These are phyloP conservation scores for Helicostylum pulchrum DNA, from an alignment of 192 early-diverging fungal species.

Conservation along the genomic window DNA sequence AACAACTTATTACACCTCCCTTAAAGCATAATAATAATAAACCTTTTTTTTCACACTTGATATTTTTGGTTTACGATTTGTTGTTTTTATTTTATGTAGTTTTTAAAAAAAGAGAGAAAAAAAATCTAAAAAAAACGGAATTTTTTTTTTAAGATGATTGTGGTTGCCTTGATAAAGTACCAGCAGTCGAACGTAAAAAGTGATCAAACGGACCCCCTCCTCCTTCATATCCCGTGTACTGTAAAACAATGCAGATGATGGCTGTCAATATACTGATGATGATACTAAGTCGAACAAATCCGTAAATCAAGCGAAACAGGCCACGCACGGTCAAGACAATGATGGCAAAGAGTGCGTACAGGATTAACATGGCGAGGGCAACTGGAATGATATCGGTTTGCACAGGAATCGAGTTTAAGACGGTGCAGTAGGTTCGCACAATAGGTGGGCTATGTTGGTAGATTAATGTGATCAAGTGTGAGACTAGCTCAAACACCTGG, in stretches of 20 bases:
- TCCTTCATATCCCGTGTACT: constrained; percentile 14
- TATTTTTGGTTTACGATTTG: neutral
- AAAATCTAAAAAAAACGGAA: neutral
- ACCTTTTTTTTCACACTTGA: too few species aligned
- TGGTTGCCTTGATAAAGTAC: constrained; percentile 1
- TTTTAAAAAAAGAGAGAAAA: constrained; percentile 1
- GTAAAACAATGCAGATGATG: constrained; percentile 16
- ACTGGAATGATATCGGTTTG: constrained; percentile 31
- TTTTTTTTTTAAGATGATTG: neutral
- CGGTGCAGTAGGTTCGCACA: constrained; percentile 10
- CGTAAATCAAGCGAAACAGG: constrained; percentile 16
- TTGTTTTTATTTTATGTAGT: neutral
- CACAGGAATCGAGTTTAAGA: constrained; percentile 20
- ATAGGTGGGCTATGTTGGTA: constrained; percentile 15
- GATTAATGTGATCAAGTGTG: neutral
- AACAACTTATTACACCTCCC: too few species aligned
- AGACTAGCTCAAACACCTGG: neutral
- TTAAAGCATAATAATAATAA: too few species aligned
- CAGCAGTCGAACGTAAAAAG: constrained; percentile 6
- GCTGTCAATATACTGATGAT: constrained; percentile 13
- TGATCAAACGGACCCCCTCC: neutral
- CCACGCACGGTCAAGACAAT: constrained; percentile 17
- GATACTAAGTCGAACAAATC: constrained; percentile 29
- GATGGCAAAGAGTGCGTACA: constrained; percentile 30
- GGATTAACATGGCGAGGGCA: constrained; percentile 20